Base-by-base conservation (phyloP, 495 filamentous ascomycete species). In the Aspergillus nanangensis region DNA sequence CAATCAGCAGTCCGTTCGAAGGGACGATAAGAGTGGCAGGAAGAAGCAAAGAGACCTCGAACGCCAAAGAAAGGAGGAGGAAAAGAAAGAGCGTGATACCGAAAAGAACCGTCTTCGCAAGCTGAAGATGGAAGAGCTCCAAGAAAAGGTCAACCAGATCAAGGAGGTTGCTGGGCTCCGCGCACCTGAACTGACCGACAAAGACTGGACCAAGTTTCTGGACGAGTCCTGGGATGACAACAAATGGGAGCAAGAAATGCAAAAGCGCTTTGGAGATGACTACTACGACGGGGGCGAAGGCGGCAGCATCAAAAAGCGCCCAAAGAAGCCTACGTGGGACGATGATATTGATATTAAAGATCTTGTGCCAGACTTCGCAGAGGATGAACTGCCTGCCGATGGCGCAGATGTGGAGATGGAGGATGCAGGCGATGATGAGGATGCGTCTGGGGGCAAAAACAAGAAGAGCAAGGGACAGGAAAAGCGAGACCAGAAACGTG, bases 291-390 rank as follows among this genome's bases (percentile, higher is more conserved):
- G 61, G n/a, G 71, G 71, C 15, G 70, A 75, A 17, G 65, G 51
- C 1, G 51, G 54, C 1, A 55, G 55, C 24, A 79, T 78, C 55
- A 78, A 75, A 52, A 81, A 78, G 48, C 82, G 79, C 47, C 66
- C 79, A 14, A 93, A 88, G 74, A 98, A 98, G 74, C 93, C 93
- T 15, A 87, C 82, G 44, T 98, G 90, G 88, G 87, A 95, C 47
- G 89, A 96, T 53, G 93, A 98, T 56, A 96, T 97, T 56, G 90
- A 95, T 56, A 96, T 97, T 68, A 86, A 82, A 21, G 92, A 98
- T 61, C 67, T 98, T 22, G 67, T 96, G 31, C 90, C 90, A 2
- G 88, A 93, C 47, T 96, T 94, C 57, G 79, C 78, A 10, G 82
- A 82, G 23, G 71, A 72, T 14, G 75, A 73, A 10, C 67, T 74